Evolutionary conservation across 257 asterid species (phyloP).

Genomic region (Solanum medicagineum): DNA sequence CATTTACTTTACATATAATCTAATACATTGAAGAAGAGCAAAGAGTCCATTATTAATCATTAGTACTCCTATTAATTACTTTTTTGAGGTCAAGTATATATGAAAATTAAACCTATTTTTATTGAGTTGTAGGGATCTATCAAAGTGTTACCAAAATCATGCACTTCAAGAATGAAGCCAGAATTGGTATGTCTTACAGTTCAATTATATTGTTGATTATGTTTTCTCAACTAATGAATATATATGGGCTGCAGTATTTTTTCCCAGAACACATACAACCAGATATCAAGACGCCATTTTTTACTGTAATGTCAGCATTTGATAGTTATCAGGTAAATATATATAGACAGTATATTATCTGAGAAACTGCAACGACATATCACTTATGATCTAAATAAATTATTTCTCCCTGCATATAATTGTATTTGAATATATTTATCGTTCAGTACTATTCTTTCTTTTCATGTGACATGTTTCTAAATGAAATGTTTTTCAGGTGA

Average conservation of each 20-base stretch:
- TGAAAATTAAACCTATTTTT: background rate
- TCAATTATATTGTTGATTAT: background rate
- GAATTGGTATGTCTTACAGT: background rate
- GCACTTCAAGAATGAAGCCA: background rate
- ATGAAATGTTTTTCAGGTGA: background rate
- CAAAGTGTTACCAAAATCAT: background rate
- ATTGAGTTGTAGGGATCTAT: background rate
- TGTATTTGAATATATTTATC: background rate
- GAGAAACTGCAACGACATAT: background rate
- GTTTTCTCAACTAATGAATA: background rate
- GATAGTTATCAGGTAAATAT: background rate
- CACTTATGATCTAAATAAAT: background rate
- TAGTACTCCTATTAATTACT: background rate
- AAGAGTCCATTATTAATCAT: background rate
- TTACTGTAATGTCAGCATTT: background rate
- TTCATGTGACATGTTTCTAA: background rate
- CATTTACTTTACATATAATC: background rate
- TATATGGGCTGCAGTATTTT: background rate
- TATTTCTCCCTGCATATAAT: background rate
- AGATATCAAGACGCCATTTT: background rate
- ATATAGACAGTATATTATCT: background rate
- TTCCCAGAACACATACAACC: background rate
- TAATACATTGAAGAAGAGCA: background rate
- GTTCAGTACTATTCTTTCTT: background rate
- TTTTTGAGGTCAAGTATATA: background rate